A percentile compares a stretch with the other conserved stretches of the same genome.
phyloP scores from a whole-genome alignment of 495 filamentous ascomycete genomes.

The Penicillium turbatum region DNA sequence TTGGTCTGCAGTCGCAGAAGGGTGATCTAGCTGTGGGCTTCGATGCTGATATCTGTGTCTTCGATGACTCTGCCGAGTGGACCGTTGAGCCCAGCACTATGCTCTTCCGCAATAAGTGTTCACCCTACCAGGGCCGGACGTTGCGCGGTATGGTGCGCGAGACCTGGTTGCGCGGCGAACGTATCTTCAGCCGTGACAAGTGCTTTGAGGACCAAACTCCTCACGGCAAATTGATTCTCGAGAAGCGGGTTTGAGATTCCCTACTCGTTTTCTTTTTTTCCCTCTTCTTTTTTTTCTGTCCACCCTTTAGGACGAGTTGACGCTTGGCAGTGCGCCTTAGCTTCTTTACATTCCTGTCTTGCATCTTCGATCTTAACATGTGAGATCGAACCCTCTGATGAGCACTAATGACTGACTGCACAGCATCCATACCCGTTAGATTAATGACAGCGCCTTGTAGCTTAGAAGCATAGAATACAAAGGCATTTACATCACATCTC shows the following conservation, averaged over 20 bases:
- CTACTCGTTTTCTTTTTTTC: constrained; percentile 24
- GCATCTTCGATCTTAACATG: constrained; percentile 14
- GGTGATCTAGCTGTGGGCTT: constrained; percentile 78
- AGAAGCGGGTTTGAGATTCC: constrained; percentile 45
- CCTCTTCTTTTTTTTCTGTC: constrained; percentile 12
- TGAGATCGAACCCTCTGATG: constrained; percentile 14
- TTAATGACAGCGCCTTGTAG: constrained; percentile 28
- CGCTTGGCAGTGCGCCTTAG: constrained; percentile 11
- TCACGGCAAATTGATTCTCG: constrained; percentile 57
- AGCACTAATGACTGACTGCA: constrained; percentile 32
- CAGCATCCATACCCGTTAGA: constrained; percentile 33
- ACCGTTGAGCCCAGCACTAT: constrained; percentile 63
- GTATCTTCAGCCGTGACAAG: constrained; percentile 60
- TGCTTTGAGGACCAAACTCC: constrained; percentile 59
- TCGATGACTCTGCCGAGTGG: constrained; percentile 80
- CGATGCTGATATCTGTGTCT: constrained; percentile 90
- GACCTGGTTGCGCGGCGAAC: constrained; percentile 82
- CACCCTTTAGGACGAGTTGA: constrained; percentile 14
- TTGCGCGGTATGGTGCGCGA: constrained; percentile 79
- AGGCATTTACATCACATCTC: constrained; percentile 2
- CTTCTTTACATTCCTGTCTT: background rate
- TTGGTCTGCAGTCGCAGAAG: constrained; percentile 78
- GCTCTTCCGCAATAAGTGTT: constrained; percentile 94
- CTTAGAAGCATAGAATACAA: constrained; percentile 24
- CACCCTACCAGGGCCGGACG: constrained; percentile 80